Base-by-base conservation (phyloP, 345 rosid genomes). In the Eucalyptus dawsonii region DNA sequence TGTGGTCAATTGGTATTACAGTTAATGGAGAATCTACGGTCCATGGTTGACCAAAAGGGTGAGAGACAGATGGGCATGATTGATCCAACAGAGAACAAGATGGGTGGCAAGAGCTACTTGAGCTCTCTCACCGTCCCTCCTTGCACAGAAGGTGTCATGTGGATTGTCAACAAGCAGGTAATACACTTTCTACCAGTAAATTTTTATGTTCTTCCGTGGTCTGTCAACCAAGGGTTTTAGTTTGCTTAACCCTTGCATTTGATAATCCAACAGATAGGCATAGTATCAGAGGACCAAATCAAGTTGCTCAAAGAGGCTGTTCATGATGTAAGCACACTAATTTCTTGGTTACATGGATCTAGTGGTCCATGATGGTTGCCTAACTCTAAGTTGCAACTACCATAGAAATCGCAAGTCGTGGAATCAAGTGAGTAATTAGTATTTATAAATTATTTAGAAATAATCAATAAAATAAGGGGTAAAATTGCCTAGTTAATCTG, bases 121-220 rank as follows among this genome's bases (percentile, higher is more conserved):
- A 98, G 99, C 58, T 97, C 99, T 6, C 96, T 97, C 80, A 95
- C 98, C 2, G 91, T 92, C 50, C 97, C 99, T 92, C 98, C 98
- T 81, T 97, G 98, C 90, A 93, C 97, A 6, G 93, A 97, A 94
- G 96, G 94, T 87, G 97, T 97, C 87, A 89, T 89, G 87, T 95
- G 98, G 98, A 94, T 91, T 89, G 91, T 96, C 87, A 86, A 92
- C 92, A 89, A 88, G 85, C 90, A 93, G 93, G 97, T 97, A 27
- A 51, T 37, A 44, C n/a, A 60, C 67, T 25, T 60, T 27, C 14
- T 60, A 60, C 8, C 3, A 4, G 69, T 60, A 27, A 60, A 27
- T 60, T 60, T 12, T 24, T 60, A 62, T 12, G 65, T 27, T 62
- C 31, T 27, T 62, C 10, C 13, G 11, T 14, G 19, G 51, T 44